Conservation (phyloP, 73 alveolate species). For the Breviolum minutum region DNA sequence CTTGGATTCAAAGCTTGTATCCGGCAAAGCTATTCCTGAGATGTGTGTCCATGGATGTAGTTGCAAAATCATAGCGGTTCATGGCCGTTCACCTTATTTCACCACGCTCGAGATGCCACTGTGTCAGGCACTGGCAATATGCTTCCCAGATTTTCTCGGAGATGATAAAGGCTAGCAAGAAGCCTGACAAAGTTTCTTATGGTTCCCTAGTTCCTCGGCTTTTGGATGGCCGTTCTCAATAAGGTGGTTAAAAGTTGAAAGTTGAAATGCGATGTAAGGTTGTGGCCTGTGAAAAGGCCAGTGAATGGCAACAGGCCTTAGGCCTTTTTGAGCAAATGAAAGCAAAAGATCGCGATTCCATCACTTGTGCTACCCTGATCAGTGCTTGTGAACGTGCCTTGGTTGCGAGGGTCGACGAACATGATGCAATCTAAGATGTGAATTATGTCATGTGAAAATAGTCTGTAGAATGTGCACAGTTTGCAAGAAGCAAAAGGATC, state of each 20-base stretch:
- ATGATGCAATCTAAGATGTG: too few species aligned
- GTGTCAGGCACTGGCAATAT: slow-evolving; percentile 43
- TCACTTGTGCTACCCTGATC: slow-evolving; percentile 39
- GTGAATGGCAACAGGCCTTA: slow-evolving; percentile 5
- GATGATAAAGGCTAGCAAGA: neutral
- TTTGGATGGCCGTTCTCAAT: neutral
- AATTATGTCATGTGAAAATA: too few species aligned
- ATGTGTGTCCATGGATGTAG: neutral
- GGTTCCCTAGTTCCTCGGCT: slow-evolving; percentile 27
- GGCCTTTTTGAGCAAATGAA: neutral
- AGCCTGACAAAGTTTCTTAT: slow-evolving; percentile 64
- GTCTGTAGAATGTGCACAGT: too few species aligned
- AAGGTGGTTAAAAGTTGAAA: too few species aligned
- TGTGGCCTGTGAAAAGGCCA: slow-evolving; percentile 18
- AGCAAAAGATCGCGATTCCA: neutral
- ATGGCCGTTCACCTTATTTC: too few species aligned
- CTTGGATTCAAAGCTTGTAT: neutral
- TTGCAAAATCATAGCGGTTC: too few species aligned
- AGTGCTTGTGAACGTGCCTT: slow-evolving; percentile 74
- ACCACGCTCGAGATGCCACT: too few species aligned
- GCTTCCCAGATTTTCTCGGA: neutral
- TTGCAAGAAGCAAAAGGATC: neutral
- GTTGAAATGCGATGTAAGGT: neutral
- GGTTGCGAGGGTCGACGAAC: neutral
- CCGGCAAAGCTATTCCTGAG: neutral